Conservation (phyloP, 1,284 basidiomycete species). For the Tylopilus sp. region DNA sequence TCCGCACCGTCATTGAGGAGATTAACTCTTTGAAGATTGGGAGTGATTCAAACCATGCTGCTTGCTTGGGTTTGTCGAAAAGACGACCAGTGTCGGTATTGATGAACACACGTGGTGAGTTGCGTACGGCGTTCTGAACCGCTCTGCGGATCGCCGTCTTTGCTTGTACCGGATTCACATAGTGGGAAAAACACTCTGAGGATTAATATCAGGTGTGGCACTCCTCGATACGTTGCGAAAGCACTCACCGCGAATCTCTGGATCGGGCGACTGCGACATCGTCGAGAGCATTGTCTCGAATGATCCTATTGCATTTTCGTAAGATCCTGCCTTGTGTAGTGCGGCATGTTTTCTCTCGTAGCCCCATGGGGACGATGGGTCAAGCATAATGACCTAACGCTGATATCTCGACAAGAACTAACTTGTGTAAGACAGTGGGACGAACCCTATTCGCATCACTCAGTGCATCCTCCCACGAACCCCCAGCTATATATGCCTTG, state of each 20-base stretch:
- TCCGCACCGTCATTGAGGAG: slow-evolving; percentile 5
- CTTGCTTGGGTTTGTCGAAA: background rate
- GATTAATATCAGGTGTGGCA: background rate
- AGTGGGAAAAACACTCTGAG: background rate
- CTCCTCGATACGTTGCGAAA: too few species aligned
- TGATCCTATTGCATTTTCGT: background rate
- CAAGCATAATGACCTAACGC: background rate
- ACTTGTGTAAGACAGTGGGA: background rate
- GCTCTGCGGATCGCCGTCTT: background rate
- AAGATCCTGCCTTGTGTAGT: background rate
- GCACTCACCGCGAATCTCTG: background rate
- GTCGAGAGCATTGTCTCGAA: slow-evolving; percentile 3
- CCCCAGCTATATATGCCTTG: background rate
- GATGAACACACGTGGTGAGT: slow-evolving; percentile 8
- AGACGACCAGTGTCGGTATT: slow-evolving; percentile 5
- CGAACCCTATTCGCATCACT: slow-evolving; percentile 8
- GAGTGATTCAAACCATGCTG: slow-evolving; percentile 1
- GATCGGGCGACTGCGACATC: slow-evolving; percentile 3
- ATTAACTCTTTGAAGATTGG: slow-evolving; percentile 3
- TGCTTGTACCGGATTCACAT: background rate
- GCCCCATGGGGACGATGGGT: slow-evolving; percentile 4
- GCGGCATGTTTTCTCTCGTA: slow-evolving; percentile 3
- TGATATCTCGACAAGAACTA: background rate
- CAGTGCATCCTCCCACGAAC: slow-evolving; percentile 2
- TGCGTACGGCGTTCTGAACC: background rate